Evolutionary conservation across 192 early-diverging fungal genomes (phyloP), one percentile per base, ranked within the genome.

Genomic region (Coemansia sp.): DNA sequence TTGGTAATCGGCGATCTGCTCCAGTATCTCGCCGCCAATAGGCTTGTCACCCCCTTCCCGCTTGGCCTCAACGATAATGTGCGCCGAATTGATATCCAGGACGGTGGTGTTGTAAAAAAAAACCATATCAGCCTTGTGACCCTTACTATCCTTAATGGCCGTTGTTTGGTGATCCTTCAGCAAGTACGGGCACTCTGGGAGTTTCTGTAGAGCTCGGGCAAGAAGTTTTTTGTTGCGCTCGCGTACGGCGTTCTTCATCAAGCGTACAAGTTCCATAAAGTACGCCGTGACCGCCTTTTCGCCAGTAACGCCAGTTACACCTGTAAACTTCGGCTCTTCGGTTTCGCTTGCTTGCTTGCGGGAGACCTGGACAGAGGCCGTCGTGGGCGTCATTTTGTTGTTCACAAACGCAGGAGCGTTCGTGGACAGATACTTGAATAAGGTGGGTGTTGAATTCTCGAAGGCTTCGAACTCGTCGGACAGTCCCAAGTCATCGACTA

Each of bases 1-100:
- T 3, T 63, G 72, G 15, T 77, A 82, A 33, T 74, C 55, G 24
- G 62, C 80, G 38, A 82, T 46, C 63, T 67, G 82, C 34, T 68
- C 80, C 68, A 64, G 70, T 13, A 33, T 60, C 1, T 36, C 31
- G 15, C 3, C 31, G 33, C 57, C 2, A 8, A 60, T 60, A 10
- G 34, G 5, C 1, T 15, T 29, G 29, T 3, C 57, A 60, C 15
- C 3, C 33, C n/a, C 15, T 13, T 38, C 57, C 13, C 15, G 3
- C 10, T 60, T 60, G 13, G 57, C 57, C 15, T 60, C 57, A 18
- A 33, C 3, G 8, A 60, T 6, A 3, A 60, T 36, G n/a, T 60
- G 57, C 5, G 36, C 57, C 11, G 31, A 36, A 1, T 5, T 5
- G 2, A 60, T 60, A n/a, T 36, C 15, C 10, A 16, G 29, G 15